A percentile compares a stretch with the other conserved stretches of the same genome.
Evolutionary conservation across 1,284 basidiomycete species (phyloP).

Genomic region (Hymenochaete sp.): DNA sequence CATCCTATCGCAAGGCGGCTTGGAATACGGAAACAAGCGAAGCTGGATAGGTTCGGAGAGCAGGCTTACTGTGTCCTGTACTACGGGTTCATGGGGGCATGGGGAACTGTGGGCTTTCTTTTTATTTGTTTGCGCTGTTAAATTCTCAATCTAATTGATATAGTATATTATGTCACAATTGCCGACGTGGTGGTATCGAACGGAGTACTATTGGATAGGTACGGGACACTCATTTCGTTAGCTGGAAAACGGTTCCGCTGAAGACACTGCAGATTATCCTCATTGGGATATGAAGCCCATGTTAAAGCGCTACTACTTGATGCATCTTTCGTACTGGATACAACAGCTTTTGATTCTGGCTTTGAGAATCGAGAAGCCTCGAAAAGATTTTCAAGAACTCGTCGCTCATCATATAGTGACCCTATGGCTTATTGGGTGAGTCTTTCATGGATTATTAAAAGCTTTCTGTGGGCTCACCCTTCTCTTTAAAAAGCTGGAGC

Average conservation of each 20-base stretch:
- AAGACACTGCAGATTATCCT: conserved; percentile 57
- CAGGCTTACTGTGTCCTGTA: conserved; percentile 85
- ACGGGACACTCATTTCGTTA: conserved; percentile 11
- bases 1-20: conserved; percentile 63
- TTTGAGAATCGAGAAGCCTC: conserved; percentile 83
- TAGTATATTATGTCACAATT: conserved; percentile 81
- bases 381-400: conserved; percentile 86
- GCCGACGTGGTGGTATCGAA: conserved; percentile 87
- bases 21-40: conserved; percentile 59
- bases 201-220: conserved; percentile 79
- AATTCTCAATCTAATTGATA: conserved; percentile 1
- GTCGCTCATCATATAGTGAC: conserved; percentile 89
- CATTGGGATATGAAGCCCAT: conserved; percentile 82
- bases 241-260: neutral
- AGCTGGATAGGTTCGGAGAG: conserved; percentile 81
- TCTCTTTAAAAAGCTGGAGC: conserved; percentile 61
- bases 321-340: conserved; percentile 87
- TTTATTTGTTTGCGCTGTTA: neutral
- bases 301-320: conserved; percentile 89
- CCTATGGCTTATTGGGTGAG: conserved; percentile 85
- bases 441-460: conserved; percentile 11
- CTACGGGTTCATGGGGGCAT: conserved; percentile 60
- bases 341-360: conserved; percentile 89
- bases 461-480: conserved; percentile 4
- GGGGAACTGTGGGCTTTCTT: conserved; percentile 64